Conservation (phyloP, 129 eudicot genomes). For the Pseudognaphalium luteoalbum region DNA sequence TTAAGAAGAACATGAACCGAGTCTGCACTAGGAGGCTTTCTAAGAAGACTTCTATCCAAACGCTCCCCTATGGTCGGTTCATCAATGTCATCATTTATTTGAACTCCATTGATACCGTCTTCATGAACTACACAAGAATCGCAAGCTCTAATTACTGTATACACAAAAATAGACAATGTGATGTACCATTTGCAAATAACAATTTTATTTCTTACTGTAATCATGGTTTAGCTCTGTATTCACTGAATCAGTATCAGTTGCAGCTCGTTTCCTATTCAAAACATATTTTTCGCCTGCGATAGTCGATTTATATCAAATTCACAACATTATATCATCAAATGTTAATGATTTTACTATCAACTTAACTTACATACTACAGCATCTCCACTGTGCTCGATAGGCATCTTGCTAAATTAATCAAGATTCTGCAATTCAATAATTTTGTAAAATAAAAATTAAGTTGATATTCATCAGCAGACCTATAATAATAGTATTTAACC, state of each 20-base stretch:
- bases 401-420: not conserved
- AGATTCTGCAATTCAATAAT: not conserved
- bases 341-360: not conserved
- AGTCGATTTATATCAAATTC: not conserved
- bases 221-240: not conserved
- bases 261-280: not conserved
- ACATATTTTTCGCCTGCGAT: not conserved
- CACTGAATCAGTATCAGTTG: not conserved
- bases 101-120: not conserved
- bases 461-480: not conserved
- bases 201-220: not conserved
- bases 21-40: not conserved
- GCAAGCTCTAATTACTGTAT: not conserved
- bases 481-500: not conserved
- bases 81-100: not conserved
- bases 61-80: not conserved
- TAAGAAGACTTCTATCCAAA: slow-evolving; percentile 1
- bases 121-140: not conserved
- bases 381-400: not conserved
- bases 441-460: not conserved
- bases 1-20: slow-evolving; percentile 13
- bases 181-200: not conserved
- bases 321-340: not conserved
- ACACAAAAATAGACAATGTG: not conserved
- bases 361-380: not conserved